Evolutionary conservation across 176 grass and related monocot genomes (phyloP), one percentile per base, ranked within the genome.

Genomic region (Typha latifolia): DNA sequence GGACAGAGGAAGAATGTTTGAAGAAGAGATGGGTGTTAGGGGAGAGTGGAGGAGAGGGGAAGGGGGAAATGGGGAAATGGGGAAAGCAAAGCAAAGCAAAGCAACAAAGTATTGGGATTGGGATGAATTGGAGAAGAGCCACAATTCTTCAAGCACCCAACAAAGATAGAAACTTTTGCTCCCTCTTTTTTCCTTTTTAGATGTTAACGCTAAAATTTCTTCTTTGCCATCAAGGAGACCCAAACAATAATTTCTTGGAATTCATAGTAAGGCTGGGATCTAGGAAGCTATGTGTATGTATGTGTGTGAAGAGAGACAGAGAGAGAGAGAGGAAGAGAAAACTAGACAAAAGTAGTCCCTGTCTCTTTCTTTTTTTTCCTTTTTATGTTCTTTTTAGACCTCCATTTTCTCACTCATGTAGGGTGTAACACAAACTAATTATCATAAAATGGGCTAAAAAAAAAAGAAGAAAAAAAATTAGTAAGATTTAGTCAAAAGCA

Each of bases 101-200:
- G n/a, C n/a, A n/a, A n/a, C 24, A 26, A 49, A 27, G 53, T 3
- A n/a, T 22, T 22, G 27, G 32, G 69, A 48, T 59, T 71, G 32
- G 53, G n/a, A 9, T 57, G 53, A 71, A 71, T 29, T 3, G 52
- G 27, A 47, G 52, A 61, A 43, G 51, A n/a, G 52, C 10, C 65
- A 14, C 47, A 64, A 64, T 74, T 31, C 71, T 74, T 31, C 71
- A 74, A 64, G 61, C 71, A 64, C 61, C 53, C 61, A 63, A 47
- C 61, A 64, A 63, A 51, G 63, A 63, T 27, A 61, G 49, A 64
- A 74, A n/a, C 19, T 72, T 72, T 64, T 32, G 31, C 9, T 26
- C 11, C 20, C 16, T 31, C 26, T 34, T 49, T 48, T 32, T 9
- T 9, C 4, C 31, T 48, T 48, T 48, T 71, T 13, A 61, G 32